Evolutionary conservation across 306 rosid species (phyloP).

Genomic region (Luffa acutangula): DNA sequence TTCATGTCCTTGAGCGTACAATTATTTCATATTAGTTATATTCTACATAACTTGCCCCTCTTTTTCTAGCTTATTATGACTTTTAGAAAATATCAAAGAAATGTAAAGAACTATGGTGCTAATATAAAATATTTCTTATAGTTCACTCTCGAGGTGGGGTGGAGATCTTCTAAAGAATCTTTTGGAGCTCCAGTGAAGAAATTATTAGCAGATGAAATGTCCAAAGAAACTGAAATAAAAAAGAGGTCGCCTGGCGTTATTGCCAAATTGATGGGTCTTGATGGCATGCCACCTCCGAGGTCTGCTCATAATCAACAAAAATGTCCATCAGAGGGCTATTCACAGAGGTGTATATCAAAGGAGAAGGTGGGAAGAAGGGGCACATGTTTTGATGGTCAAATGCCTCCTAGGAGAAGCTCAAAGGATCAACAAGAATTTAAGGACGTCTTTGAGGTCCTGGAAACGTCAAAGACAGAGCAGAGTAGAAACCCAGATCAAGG

Average conservation of each 20-base stretch:
- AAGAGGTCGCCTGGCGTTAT: slow-evolving; percentile 62
- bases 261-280: slow-evolving; percentile 97
- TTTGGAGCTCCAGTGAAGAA: slow-evolving; percentile 74
- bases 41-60: background rate
- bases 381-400: slow-evolving; percentile 20
- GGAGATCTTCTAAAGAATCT: slow-evolving; percentile 52
- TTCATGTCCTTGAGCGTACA: background rate
- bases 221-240: slow-evolving; percentile 41
- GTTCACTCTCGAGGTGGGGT: slow-evolving; percentile 48
- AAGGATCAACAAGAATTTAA: slow-evolving; percentile 74
- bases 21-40: background rate
- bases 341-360: slow-evolving; percentile 16
- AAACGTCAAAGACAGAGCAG: slow-evolving; percentile 47
- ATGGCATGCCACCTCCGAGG: slow-evolving; percentile 71
- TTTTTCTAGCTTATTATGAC: background rate
- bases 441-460: slow-evolving; percentile 90
- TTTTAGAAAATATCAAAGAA: background rate
- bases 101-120: background rate
- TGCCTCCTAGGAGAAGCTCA: slow-evolving; percentile 51
- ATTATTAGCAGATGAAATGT: slow-evolving; percentile 76
- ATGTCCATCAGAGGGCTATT: slow-evolving; percentile 24
- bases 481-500: slow-evolving; percentile 31
- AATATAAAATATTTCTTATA: slow-evolving; percentile 16
- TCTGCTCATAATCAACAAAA: slow-evolving; percentile 36
- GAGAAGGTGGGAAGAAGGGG: slow-evolving; percentile 35